Percentiles rank a stretch among this genome's conserved stretches.
Evolutionary conservation across 805 yeast genomes (phyloP).

Genomic region (Barnettozyma siamensis): DNA sequence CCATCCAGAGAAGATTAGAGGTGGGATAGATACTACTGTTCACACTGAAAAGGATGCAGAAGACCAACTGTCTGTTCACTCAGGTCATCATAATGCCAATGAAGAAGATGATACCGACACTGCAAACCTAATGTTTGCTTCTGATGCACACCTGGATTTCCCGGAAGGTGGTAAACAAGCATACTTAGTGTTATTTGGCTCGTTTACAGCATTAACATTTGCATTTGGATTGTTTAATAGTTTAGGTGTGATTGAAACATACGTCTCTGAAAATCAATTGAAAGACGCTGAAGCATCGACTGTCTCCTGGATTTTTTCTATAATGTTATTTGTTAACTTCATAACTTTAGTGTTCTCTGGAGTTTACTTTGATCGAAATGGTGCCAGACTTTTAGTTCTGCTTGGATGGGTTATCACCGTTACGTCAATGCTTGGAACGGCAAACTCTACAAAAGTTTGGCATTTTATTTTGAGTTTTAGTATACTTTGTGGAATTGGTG

Average conservation of each 20-base stretch:
- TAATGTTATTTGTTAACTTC: conserved; percentile 45
- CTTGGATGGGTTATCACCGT: conserved; percentile 37
- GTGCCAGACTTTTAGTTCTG: conserved; percentile 38
- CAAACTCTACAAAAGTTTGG: conserved; percentile 44
- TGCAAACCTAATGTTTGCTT: conserved; percentile 15
- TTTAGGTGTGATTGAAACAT: conserved; percentile 58
- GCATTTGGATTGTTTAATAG: conserved; percentile 53
- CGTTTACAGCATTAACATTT: conserved; percentile 49
- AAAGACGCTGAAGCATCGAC: conserved; percentile 38
- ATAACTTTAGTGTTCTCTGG: conserved; percentile 48
- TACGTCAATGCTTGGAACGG: conserved; percentile 47
- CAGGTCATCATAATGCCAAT: conserved; percentile 1
- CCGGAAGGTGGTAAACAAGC: conserved; percentile 62
- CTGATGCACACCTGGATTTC: conserved; percentile 26
- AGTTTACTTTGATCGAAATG: conserved; percentile 50
- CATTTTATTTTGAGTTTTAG: conserved; percentile 58
- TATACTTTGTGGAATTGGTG: conserved; percentile 49
- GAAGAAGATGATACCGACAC: conserved; percentile 4
- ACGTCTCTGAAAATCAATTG: conserved; percentile 51
- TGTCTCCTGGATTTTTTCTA: conserved; percentile 61
- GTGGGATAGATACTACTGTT: no score
- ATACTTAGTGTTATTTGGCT: conserved; percentile 50
- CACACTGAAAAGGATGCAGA: background rate
- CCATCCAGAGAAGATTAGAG: background rate
- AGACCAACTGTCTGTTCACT: background rate